These are phyloP conservation scores for Pycnococcus provasolii DNA, from an alignment of 139 green algal species.

Conservation along the genomic window DNA sequence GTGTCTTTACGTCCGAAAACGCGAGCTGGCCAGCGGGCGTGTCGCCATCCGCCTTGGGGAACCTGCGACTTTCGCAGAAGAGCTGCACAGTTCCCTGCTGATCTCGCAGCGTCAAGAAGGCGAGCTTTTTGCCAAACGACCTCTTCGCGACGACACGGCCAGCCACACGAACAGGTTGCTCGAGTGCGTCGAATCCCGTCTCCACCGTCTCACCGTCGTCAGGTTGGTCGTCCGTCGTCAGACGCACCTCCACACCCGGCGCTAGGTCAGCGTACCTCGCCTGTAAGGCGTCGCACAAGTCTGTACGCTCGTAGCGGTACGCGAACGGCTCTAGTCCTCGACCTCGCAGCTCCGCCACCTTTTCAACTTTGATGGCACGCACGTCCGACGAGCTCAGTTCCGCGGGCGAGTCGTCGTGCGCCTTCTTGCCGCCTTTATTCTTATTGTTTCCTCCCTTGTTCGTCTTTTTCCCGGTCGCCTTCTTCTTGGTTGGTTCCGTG, in stretches of 20 bases:
- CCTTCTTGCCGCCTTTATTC: background rate
- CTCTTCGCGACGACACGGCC: slow-evolving; percentile 76
- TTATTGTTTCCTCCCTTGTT: background rate
- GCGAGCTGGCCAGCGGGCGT: background rate
- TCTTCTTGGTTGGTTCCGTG: background rate
- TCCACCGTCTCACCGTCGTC: background rate
- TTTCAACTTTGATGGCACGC: slow-evolving; percentile 49
- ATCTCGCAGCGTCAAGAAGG: slow-evolving; percentile 81
- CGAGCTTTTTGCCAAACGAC: slow-evolving; percentile 89
- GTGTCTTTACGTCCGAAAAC: slow-evolving; percentile 62
- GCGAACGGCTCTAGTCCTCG: slow-evolving; percentile 74
- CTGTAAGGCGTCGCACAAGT: slow-evolving; percentile 69
- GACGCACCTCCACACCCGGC: background rate
- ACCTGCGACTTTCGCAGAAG: background rate
- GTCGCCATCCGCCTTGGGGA: no score
- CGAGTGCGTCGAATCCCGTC: slow-evolving; percentile 2
- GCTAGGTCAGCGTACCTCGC: slow-evolving; percentile 45
- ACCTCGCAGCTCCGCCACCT: slow-evolving; percentile 58
- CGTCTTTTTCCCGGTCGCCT: slow-evolving; percentile 7
- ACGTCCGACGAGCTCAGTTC: slow-evolving; percentile 39
- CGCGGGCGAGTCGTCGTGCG: background rate
- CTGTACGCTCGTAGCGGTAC: slow-evolving; percentile 76
- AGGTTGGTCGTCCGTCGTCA: background rate
- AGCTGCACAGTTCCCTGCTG: slow-evolving; percentile 73
- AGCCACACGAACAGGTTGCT: slow-evolving; percentile 44